Conservation (phyloP, 441 rosid genomes). For the Caryocar brasiliense region DNA sequence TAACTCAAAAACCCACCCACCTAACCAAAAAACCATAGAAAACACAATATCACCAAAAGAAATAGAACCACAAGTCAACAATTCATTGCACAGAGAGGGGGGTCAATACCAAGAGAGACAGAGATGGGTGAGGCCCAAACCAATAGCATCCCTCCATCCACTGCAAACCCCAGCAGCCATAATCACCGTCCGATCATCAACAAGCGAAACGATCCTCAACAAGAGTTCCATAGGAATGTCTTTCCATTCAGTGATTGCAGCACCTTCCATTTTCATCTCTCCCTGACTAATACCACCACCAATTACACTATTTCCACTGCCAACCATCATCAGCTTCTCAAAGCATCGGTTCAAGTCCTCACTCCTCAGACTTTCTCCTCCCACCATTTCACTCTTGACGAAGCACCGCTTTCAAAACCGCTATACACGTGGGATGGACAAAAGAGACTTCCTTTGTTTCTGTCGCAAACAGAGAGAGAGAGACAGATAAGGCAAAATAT, state of each 20-base stretch:
- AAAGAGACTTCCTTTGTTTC: constrained; percentile 15
- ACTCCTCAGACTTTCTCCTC: constrained; percentile 20
- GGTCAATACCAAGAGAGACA: constrained; percentile 64
- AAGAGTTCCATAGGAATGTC: constrained; percentile 83
- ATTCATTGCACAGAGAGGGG: not conserved
- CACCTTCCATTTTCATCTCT: constrained; percentile 42
- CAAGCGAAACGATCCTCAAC: constrained; percentile 55
- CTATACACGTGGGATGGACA: not conserved
- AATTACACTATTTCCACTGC: constrained; percentile 4
- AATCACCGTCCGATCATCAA: constrained; percentile 70
- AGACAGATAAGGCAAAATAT: not conserved
- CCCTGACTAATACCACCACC: constrained; percentile 10
- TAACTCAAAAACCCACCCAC: constrained; percentile 3
- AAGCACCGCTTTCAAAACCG: constrained; percentile 15
- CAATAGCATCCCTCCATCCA: constrained; percentile 86
- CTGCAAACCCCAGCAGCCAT: constrained; percentile 75
- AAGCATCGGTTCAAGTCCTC: constrained; percentile 59
- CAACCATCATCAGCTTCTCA: constrained; percentile 52
- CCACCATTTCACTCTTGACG: constrained; percentile 23
- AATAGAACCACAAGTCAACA: not conserved
- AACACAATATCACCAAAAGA: not conserved
- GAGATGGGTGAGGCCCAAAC: constrained; percentile 69
- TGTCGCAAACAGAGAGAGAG: constrained; percentile 9
- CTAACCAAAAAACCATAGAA: not conserved
- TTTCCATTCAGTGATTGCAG: constrained; percentile 57